Evolutionary conservation across 306 rosid species (phyloP), one percentile per base, ranked within the genome.

Genomic region (Rosa chinensis): DNA sequence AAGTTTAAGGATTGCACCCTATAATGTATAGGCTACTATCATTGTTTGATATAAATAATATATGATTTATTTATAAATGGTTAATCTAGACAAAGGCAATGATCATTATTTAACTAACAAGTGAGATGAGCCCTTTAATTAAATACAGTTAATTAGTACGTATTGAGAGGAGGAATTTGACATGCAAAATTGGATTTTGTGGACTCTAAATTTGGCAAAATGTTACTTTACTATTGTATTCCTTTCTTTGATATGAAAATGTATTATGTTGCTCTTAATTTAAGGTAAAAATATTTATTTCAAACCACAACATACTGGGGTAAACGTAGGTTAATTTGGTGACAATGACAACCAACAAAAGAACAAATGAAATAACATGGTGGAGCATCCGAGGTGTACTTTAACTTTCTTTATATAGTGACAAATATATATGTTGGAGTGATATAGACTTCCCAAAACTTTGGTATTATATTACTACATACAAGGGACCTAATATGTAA

Each of bases 301-400:
- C 48, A 53, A 17, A 14, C 3, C 7, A 10, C 40, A 74, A 40
- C 66, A 21, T 39, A 40, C 3, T 28, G 32, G 37, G 37, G 8
- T 28, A 62, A 40, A 74, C 53, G 37, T 55, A n/a, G 23, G 39
- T 21, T 32, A 32, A 32, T 32, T 56, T 74, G 66, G 25, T 42
- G 39, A 56, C 16, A 40, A 56, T 21, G 78, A 56, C 47, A 59
- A 21, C 69, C 43, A 56, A 43, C 10, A 21, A 21, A 58, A 39
- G 52, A 56, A 23, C 55, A 73, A 73, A 39, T n/a, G 21, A 40
- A 74, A 37, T 72, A 52, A 12, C 42, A 74, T 21, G 78, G 70
- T 75, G 70, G 58, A 61, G 70, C 78, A 75, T 75, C 70, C 78
- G 10, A 75, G 70, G 78, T 74, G 66, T 32, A n/a, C 52, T 74